Base-by-base conservation (phyloP, 805 yeast species). In the Candida taoyuanica region DNA sequence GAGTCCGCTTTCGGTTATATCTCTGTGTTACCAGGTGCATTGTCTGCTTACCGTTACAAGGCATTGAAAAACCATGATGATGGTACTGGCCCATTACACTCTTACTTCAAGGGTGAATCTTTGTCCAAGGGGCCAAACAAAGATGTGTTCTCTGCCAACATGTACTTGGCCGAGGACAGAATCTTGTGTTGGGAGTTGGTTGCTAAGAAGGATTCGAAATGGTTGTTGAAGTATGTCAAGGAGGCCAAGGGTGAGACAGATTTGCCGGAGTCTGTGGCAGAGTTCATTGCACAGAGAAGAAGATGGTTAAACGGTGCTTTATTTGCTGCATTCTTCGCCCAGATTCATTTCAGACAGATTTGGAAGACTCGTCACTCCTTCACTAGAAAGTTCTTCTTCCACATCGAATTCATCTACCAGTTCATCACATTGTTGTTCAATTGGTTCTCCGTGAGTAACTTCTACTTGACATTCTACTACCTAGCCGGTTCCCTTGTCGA, bases 231-330 rank as follows among this genome's bases (percentile, higher is more conserved):
- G 54, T 91, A 88, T 58, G 97, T 91, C 39, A 84, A 85, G 52
- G 87, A 79, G 52, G 97, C 97, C 13, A 82, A 81, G 35, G 98
- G 96, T 51, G 97, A 89, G 60, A 91, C 98, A 2, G 98, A 91
- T 74, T 96, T 88, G 35, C 98, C 98, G 7, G 97, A 89, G 55
- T 70, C 73, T n/a, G 72, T 89, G 31, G 83, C 96, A n/a, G 98
- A 93, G 57, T 87, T 93, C 56, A 85, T 91, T 37, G 76, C 93
- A 39, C 98, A 91, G 67, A 81, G 98, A 67, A 82, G 98, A 68
- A 80, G 98, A 70, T 91, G 98, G 98, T 73, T 91, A 44, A 91
- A 91, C 62, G 99, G 99, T 59, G 95, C 98, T 2, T 75, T 93
- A 57, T 93, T 93, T 66, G 98, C 99, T 1, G 98, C 98, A 4